phyloP scores from a whole-genome alignment of 129 eudicot species.

The Arctium minus region DNA sequence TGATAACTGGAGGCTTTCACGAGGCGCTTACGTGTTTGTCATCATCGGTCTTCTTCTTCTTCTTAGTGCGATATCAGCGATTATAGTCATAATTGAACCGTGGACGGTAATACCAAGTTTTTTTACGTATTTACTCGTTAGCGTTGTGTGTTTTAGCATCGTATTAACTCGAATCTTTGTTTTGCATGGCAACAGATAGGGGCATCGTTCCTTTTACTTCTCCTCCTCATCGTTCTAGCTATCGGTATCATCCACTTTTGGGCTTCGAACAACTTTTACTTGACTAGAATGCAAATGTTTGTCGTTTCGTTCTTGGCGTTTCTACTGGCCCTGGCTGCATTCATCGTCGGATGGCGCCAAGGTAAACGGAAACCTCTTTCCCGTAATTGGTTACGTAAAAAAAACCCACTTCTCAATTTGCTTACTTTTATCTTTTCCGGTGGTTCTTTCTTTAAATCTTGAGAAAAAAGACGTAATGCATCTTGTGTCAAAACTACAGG shows the following conservation, averaged over 20 bases:
- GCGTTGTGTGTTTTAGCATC: background rate
- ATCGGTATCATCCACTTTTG: constrained; percentile 94
- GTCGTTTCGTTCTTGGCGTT: constrained; percentile 90
- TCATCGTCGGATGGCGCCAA: constrained; percentile 86
- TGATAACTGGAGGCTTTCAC: constrained; percentile 90
- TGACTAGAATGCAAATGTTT: constrained; percentile 84
- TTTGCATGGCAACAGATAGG: constrained; percentile 69
- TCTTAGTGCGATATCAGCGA: constrained; percentile 87
- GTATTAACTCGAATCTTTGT: background rate
- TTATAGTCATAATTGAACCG: constrained; percentile 69
- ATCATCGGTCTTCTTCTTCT: constrained; percentile 84
- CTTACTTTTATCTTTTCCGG: background rate
- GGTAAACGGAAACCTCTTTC: constrained; percentile 30
- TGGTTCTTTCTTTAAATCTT: background rate
- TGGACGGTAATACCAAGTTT: constrained; percentile 67
- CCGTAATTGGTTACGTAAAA: background rate
- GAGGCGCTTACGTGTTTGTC: constrained; percentile 77
- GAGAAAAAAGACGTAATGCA: background rate
- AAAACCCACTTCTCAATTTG: background rate
- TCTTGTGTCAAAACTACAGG: constrained; percentile 36
- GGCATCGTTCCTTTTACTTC: constrained; percentile 87
- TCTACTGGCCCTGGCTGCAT: constrained; percentile 89
- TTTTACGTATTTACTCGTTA: background rate
- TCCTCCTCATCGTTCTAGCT: constrained; percentile 83
- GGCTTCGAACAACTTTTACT: constrained; percentile 98